These are phyloP conservation scores for Boletellus sp. DNA, from an alignment of 768 basidiomycete genomes.

Conservation along the genomic window DNA sequence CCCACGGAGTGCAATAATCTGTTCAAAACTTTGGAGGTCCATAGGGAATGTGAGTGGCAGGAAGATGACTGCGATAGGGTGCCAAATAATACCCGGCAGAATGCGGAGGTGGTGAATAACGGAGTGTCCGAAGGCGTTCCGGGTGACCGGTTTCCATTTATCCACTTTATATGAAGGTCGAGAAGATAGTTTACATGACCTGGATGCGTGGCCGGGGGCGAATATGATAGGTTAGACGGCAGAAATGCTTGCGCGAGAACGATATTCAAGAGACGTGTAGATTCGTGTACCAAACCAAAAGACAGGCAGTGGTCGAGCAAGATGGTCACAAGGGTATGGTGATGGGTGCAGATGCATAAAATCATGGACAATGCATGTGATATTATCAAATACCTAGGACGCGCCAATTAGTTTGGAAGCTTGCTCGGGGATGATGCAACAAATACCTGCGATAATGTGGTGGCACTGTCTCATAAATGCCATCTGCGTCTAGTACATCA, in stretches of 20 bases:
- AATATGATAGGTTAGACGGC: conserved; percentile 19
- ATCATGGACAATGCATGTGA: conserved; percentile 52
- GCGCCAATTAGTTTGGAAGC: conserved; percentile 2
- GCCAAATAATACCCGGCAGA: conserved; percentile 21
- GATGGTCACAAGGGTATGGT: conserved; percentile 46
- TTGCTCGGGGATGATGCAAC: conserved; percentile 7
- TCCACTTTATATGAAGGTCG: conserved; percentile 43
- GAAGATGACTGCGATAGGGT: conserved; percentile 19
- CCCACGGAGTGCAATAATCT: conserved; percentile 34
- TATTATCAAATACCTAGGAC: conserved; percentile 43
- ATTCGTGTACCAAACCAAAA: conserved; percentile 42
- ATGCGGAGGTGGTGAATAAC: conserved; percentile 27
- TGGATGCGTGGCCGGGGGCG: conserved; percentile 39
- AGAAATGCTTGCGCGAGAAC: conserved; percentile 40
- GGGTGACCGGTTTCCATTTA: conserved; percentile 6
- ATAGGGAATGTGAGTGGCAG: conserved; percentile 35
- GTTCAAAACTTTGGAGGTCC: conserved; percentile 42
- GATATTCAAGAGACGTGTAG: conserved; percentile 38
- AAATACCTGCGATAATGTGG: conserved; percentile 47
- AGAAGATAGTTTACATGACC: conserved; percentile 46
- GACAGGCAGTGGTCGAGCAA: conserved; percentile 51
- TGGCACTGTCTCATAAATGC: conserved; percentile 52
- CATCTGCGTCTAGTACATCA: conserved; percentile 28
- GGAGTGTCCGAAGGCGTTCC: not conserved
- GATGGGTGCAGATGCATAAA: conserved; percentile 41